phyloP scores from a whole-genome alignment of 73 alveolate genomes.

The Paramecium caudatum region DNA sequence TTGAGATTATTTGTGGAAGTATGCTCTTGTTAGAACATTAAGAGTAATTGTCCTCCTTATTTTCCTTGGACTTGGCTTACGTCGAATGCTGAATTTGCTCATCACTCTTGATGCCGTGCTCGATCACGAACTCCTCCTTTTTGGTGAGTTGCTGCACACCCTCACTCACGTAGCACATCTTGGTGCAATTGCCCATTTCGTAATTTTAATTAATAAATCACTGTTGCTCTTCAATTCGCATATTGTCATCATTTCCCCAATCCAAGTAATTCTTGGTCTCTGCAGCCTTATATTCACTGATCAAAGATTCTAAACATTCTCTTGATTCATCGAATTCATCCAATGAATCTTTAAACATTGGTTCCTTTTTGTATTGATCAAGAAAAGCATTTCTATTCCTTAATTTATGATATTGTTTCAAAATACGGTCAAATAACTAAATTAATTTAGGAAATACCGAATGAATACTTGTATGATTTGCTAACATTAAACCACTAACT shows the following conservation, averaged over 20 bases:
- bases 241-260: constrained; percentile 88
- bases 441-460: constrained; percentile 37
- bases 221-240: constrained; percentile 42
- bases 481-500: constrained; percentile 99
- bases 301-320: constrained; percentile 87
- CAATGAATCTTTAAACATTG: constrained; percentile 86
- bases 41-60: constrained; percentile 14
- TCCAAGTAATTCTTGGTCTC: constrained; percentile 93
- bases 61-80: constrained; percentile 38
- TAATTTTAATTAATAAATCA: constrained; percentile 46
- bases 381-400: constrained; percentile 96
- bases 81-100: constrained; percentile 2
- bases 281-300: constrained; percentile 96
- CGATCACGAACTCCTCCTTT: constrained; percentile 34
- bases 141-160: constrained; percentile 27
- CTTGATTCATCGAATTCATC: constrained; percentile 92
- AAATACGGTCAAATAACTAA: constrained; percentile 89
- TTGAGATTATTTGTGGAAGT: constrained; percentile 55
- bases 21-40: constrained; percentile 16
- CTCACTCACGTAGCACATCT: constrained; percentile 53
- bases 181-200: constrained; percentile 61
- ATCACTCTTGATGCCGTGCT: constrained; percentile 43
- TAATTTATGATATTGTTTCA: constrained; percentile 90
- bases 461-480: constrained; percentile 98
- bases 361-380: constrained; percentile 91